Percentiles rank a stretch among this genome's conserved stretches.
Conservation (phyloP, 2,329 filamentous ascomycete species). For the Graphiopsis chlorocephala region DNA sequence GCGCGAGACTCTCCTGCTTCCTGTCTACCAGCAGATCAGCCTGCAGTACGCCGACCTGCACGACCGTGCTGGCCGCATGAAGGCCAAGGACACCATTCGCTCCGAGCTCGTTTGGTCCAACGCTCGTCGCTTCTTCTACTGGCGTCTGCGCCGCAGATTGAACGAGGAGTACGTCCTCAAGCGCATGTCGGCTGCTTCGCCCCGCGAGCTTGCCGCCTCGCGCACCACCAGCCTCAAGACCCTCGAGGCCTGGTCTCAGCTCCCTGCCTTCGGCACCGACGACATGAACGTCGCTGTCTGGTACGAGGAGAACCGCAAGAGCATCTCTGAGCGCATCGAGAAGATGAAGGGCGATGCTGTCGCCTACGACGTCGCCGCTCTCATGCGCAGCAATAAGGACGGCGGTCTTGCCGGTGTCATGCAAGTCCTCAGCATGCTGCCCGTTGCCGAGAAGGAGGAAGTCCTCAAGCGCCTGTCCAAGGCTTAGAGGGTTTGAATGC, state of each 20-base stretch:
- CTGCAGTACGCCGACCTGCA: slow-evolving; percentile 96
- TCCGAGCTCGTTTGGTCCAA: slow-evolving; percentile 80
- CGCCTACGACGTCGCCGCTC: slow-evolving; percentile 65
- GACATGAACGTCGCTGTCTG: slow-evolving; percentile 85
- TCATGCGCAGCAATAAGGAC: slow-evolving; percentile 64
- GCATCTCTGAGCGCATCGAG: slow-evolving; percentile 80
- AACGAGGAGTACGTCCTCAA: slow-evolving; percentile 97
- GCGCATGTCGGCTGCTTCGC: slow-evolving; percentile 63
- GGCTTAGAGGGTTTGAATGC: slow-evolving; percentile 31
- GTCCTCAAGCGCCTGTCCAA: slow-evolving; percentile 59
- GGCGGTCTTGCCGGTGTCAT: slow-evolving; percentile 80
- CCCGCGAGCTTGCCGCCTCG: slow-evolving; percentile 44
- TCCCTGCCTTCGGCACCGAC: slow-evolving; percentile 72
- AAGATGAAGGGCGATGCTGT: slow-evolving; percentile 73
- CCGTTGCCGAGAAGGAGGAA: slow-evolving; percentile 82
- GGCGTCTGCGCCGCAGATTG: slow-evolving; percentile 92
- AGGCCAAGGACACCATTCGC: slow-evolving; percentile 94
- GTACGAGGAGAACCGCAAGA: slow-evolving; percentile 93
- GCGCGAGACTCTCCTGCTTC: slow-evolving; percentile 84
- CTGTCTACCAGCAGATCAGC: slow-evolving; percentile 93
- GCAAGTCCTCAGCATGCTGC: slow-evolving; percentile 80
- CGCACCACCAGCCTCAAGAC: slow-evolving; percentile 61
- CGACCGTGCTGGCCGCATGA: slow-evolving; percentile 95
- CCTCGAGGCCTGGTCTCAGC: slow-evolving; percentile 77
- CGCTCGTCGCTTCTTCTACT: slow-evolving; percentile 97